Percentiles rank a stretch among this genome's conserved stretches.
phyloP scores from a whole-genome alignment of 352 stramenopile genomes.

The Aphanomyces stellatus region DNA sequence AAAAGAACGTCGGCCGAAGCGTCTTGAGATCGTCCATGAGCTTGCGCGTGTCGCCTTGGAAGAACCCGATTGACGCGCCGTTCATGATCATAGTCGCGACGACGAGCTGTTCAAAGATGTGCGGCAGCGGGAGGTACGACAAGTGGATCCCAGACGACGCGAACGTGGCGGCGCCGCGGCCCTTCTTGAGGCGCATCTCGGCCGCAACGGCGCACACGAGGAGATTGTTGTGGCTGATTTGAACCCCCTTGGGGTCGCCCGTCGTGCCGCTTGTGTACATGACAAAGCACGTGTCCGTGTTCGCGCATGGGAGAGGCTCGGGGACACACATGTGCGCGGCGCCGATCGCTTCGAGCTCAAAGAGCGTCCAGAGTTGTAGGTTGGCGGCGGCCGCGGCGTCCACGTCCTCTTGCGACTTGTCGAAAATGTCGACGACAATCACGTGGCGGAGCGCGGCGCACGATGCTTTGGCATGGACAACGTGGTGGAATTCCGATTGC shows the following conservation, averaged over 20 bases:
- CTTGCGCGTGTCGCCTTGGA: conserved; percentile 52
- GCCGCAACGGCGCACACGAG: conserved; percentile 22
- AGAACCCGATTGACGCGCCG: conserved; percentile 79
- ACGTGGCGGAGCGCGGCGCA: not conserved
- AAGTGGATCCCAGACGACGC: conserved; percentile 25
- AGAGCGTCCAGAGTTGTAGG: conserved; percentile 1
- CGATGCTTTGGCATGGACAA: conserved; percentile 5
- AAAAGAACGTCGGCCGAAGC: conserved; percentile 74
- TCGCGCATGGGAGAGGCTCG: conserved; percentile 22
- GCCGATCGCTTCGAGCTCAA: conserved; percentile 8
- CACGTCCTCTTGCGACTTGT: not conserved
- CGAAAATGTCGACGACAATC: not conserved
- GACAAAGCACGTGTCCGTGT: not conserved
- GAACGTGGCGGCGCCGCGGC: not conserved
- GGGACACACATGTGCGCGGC: conserved; percentile 24
- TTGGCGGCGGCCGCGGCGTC: not conserved
- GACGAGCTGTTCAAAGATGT: conserved; percentile 81
- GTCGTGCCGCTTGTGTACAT: conserved; percentile 25
- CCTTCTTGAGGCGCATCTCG: not conserved
- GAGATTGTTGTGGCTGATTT: conserved; percentile 24
- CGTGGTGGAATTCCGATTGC: conserved; percentile 6
- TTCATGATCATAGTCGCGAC: conserved; percentile 31
- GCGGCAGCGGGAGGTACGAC: conserved; percentile 84
- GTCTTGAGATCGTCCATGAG: conserved; percentile 79
- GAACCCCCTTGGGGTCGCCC: conserved; percentile 23